Percentiles rank a stretch among this genome's conserved stretches.
Evolutionary conservation across 2,329 filamentous ascomycete species (phyloP).

Genomic region (Delphinella strobiligena): DNA sequence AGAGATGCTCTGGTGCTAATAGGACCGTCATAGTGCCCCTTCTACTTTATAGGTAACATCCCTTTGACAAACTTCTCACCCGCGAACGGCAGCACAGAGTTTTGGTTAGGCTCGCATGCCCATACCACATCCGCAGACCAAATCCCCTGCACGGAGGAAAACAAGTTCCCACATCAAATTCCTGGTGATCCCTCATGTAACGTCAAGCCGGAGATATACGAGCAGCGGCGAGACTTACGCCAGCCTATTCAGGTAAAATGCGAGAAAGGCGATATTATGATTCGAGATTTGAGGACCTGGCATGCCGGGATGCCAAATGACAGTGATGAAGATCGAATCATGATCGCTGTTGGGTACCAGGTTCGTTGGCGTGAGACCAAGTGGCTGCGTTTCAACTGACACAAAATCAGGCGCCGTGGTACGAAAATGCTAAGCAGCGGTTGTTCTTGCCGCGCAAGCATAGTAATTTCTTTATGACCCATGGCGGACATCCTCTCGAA

Average conservation of each 20-base stretch:
- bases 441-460: slow-evolving; percentile 9
- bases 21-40: slow-evolving; percentile 27
- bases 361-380: not conserved
- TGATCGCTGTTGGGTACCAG: slow-evolving; percentile 18
- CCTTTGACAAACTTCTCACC: slow-evolving; percentile 39
- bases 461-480: slow-evolving; percentile 11
- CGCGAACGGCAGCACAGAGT: slow-evolving; percentile 43
- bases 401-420: slow-evolving; percentile 9
- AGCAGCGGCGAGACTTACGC: slow-evolving; percentile 23
- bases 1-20: not conserved
- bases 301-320: slow-evolving; percentile 51
- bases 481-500: slow-evolving; percentile 10
- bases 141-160: slow-evolving; percentile 39
- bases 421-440: slow-evolving; percentile 10
- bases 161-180: slow-evolving; percentile 19
- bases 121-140: slow-evolving; percentile 25
- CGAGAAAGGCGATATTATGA: slow-evolving; percentile 41
- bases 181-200: slow-evolving; percentile 29
- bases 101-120: slow-evolving; percentile 46
- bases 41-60: slow-evolving; percentile 43
- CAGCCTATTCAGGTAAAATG: slow-evolving; percentile 39
- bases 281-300: slow-evolving; percentile 50
- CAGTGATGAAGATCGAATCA: slow-evolving; percentile 22
- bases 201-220: slow-evolving; percentile 32
- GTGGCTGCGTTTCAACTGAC: no score